These are phyloP conservation scores for Colletotrichum cuscutae DNA, from an alignment of 2,329 filamentous ascomycete species.

Conservation along the genomic window DNA sequence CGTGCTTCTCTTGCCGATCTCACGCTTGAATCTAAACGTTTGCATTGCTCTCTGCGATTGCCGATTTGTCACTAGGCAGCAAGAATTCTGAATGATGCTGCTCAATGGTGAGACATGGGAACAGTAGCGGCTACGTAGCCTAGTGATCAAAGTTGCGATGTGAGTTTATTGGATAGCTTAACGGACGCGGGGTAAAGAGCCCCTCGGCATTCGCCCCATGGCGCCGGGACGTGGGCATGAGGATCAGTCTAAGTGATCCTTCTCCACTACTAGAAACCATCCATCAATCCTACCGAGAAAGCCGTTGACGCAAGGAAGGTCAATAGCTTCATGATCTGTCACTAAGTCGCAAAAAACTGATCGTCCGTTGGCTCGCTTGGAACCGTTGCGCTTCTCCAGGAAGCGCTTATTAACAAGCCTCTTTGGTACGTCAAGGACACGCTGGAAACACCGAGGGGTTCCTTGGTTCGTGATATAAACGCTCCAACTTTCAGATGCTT, in stretches of 20 bases:
- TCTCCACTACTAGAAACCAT: neutral
- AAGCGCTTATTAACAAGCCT: neutral
- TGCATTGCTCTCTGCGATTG: neutral
- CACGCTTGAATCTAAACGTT: neutral
- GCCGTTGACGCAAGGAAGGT: neutral
- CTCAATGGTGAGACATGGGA: neutral
- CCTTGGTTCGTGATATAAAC: neutral
- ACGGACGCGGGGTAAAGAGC: neutral
- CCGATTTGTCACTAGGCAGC: neutral
- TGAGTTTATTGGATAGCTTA: neutral
- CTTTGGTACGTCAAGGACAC: neutral
- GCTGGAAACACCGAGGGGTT: neutral
- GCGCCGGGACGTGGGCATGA: neutral
- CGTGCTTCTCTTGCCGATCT: neutral
- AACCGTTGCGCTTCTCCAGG: neutral
- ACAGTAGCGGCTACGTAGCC: neutral
- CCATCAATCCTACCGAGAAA: neutral
- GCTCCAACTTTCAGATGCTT: neutral
- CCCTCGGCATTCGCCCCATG: neutral
- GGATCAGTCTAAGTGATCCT: neutral
- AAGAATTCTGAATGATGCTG: neutral
- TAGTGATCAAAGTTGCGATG: neutral
- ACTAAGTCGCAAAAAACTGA: neutral
- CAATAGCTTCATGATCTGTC: neutral
- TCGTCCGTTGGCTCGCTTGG: neutral